Base-by-base conservation (phyloP, 208 protist genomes). In the Trypanosomatidae sp. region DNA sequence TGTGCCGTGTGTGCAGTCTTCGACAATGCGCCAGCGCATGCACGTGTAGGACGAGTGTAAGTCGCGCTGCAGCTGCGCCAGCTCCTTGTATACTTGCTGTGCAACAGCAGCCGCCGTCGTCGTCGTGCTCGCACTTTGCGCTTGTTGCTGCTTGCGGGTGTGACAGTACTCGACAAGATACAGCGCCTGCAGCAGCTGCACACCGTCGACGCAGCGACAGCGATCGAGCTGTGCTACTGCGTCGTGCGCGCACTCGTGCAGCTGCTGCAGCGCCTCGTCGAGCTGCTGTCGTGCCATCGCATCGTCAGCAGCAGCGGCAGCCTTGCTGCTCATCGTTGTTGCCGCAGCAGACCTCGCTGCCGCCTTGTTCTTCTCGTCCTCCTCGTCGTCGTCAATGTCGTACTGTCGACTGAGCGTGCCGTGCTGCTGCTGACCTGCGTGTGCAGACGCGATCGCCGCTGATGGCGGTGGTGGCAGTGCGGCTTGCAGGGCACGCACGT, bases 321-420 rank as follows among this genome's bases (percentile, higher is more conserved):
- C 24, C 39, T 21, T 3, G 22, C 38, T 19, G 8, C 15, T 8
- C 38, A 6, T 3, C 22, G 19, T 8, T 3, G 15, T 10, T 20
- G 3, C 15, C 19, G 38, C 19, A 43, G 6, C 15, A 3, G 38
- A 13, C 4, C 15, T 16, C 18, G 10, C 28, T n/a, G 10, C 28
- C 28, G 13, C 28, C 28, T 8, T 13, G 13, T 22, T 13, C 7
- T 38, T 32, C 13, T 42, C 41, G 2, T 50, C 20, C 18, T 20
- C 40, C 7, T 21, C 6, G 19, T 18, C 20, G 25, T 40, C 21
- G 15, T 37, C n/a, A 27, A 33, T 20, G 32, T 26, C 3, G 7
- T 42, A 43, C 42, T 88, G 72, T 39, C 82, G 72, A 41, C 82
- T 72, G 23, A 81, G 56, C 13, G 66, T 48, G 47, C n/a, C n/a